Percentiles rank a stretch among this genome's conserved stretches.
Evolutionary conservation across 495 filamentous ascomycete species (phyloP).

Genomic region (Niebla homalea): DNA sequence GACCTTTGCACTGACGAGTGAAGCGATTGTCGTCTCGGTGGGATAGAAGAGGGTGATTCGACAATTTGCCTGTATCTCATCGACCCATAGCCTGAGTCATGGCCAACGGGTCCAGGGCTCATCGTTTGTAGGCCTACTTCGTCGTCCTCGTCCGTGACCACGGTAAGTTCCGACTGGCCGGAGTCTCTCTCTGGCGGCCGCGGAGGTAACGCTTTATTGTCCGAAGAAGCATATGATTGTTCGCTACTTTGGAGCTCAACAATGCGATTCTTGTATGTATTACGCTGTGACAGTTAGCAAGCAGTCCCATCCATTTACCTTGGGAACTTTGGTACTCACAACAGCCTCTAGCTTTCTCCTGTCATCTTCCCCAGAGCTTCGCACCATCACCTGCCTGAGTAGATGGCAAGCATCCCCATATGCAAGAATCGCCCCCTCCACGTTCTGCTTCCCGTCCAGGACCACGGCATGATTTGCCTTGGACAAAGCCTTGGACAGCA

Average conservation of each 20-base stretch:
- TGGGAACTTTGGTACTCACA: constrained; percentile 43
- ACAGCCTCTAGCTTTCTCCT: constrained; percentile 76
- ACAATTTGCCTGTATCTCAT: not conserved
- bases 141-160: constrained; percentile 35
- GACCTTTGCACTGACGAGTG: constrained; percentile 12
- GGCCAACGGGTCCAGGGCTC: constrained; percentile 14
- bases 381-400: constrained; percentile 72
- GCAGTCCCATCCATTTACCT: not conserved
- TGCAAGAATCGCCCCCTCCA: constrained; percentile 81
- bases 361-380: constrained; percentile 69
- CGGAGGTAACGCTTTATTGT: constrained; percentile 61
- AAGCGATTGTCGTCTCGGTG: constrained; percentile 29
- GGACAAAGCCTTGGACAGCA: constrained; percentile 83
- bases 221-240: constrained; percentile 37
- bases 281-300: constrained; percentile 36
- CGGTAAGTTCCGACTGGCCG: constrained; percentile 32
- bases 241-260: constrained; percentile 65
- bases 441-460: constrained; percentile 87
- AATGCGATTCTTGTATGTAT: constrained; percentile 80
- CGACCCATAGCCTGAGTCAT: not conserved
- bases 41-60: constrained; percentile 15
- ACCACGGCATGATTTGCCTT: constrained; percentile 93
- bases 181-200: constrained; percentile 63
- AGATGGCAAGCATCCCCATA: constrained; percentile 81
- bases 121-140: constrained; percentile 12